These are phyloP conservation scores for Pichia californica DNA, from an alignment of 805 yeast species.

Conservation along the genomic window DNA sequence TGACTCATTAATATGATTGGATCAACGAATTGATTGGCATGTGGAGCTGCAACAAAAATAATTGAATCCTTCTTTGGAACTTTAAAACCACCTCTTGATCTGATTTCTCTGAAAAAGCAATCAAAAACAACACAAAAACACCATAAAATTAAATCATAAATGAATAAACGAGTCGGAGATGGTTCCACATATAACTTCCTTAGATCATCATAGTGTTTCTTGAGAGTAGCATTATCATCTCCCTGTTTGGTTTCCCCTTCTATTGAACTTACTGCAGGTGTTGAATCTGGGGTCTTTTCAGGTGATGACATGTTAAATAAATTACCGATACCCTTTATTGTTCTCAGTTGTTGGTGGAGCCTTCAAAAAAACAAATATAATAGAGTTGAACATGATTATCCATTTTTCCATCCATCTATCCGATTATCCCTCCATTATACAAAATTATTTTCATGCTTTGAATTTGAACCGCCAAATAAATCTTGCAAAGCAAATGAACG, in stretches of 20 bases:
- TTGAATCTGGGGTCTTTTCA: neutral
- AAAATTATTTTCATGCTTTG: too few relatives aligned
- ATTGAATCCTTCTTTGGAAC: slow-evolving; percentile 58
- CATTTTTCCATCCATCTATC: too few relatives aligned
- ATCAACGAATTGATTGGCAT: slow-evolving; percentile 81
- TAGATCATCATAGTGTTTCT: slow-evolving; percentile 11
- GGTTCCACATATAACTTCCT: slow-evolving; percentile 31
- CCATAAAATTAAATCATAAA: slow-evolving; percentile 51
- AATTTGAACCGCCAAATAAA: too few relatives aligned
- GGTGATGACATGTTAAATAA: neutral
- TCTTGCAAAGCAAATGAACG: too few relatives aligned
- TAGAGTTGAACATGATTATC: too few relatives aligned
- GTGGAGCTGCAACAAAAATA: slow-evolving; percentile 78
- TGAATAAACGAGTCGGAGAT: slow-evolving; percentile 31
- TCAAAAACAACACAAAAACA: slow-evolving; percentile 38
- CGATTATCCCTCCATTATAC: too few relatives aligned
- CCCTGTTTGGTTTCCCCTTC: neutral
- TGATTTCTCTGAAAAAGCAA: slow-evolving; percentile 68
- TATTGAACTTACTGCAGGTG: neutral
- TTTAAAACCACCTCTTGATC: slow-evolving; percentile 64
- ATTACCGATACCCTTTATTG: too few relatives aligned
- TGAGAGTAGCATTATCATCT: neutral
- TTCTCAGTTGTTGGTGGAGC: too few relatives aligned
- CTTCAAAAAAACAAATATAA: too few relatives aligned
- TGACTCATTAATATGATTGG: slow-evolving; percentile 74